A percentile compares a stretch with the other conserved stretches of the same genome.
These are phyloP conservation scores for Neurospora sp. DNA, from an alignment of 495 filamentous ascomycete species.

Conservation along the genomic window DNA sequence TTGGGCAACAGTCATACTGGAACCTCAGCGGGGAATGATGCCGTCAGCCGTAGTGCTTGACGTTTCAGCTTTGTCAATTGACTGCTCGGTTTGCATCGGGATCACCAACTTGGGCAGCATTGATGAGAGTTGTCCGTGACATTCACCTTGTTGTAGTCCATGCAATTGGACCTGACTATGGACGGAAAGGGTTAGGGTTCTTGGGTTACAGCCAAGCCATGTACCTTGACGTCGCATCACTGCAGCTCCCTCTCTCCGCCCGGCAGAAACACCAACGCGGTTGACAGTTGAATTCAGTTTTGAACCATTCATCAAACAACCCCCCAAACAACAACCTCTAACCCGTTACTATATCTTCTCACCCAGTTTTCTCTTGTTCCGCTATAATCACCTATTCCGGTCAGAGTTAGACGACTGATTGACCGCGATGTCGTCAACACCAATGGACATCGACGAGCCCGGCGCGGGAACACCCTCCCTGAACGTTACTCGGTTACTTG, in stretches of 20 bases:
- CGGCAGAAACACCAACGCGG: background rate
- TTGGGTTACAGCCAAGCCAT: background rate
- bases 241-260: background rate
- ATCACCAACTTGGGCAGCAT: background rate
- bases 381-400: background rate
- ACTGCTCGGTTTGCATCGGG: background rate
- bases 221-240: background rate
- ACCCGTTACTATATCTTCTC: no score
- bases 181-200: background rate
- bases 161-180: background rate
- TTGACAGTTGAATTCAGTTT: background rate
- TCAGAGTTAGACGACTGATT: background rate
- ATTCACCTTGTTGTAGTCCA: background rate
- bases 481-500: conserved; percentile 29
- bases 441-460: conserved; percentile 43
- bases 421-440: conserved; percentile 37
- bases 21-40: background rate
- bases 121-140: background rate
- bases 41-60: background rate
- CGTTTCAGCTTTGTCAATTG: background rate
- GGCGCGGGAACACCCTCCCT: conserved; percentile 27
- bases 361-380: background rate
- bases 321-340: background rate
- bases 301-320: background rate
- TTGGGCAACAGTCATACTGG: background rate